Base-by-base conservation (phyloP, 208 protist species). In the Phytomonas sp. region DNA sequence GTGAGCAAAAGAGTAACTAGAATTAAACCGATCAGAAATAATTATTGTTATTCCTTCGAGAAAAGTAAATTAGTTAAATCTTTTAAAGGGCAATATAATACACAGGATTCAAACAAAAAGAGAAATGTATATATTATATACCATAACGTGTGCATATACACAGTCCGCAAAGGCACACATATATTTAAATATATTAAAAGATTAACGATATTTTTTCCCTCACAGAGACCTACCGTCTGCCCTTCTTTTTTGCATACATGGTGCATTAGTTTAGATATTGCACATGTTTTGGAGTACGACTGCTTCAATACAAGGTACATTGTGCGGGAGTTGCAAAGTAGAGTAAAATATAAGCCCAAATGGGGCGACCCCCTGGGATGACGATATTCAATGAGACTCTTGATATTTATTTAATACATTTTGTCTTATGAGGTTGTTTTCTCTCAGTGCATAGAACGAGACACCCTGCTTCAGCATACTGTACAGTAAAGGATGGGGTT, bases 401-500 rank as follows among this genome's bases (percentile, higher is more conserved):
- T 26, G 23, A 46, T 33, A 46, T 67, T 31, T 33, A 33, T 20
- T 33, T 8, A 31, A 60, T 28, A 56, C 7, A 59, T n/a, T 59
- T 63, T 73, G 15, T 66, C 36, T 59, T 63, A 32, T 64, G 29
- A 77, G 73, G 20, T 56, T 56, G 46, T 56, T 56, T 56, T 56
- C 46, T 56, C 46, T 56, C 20, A 56, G 20, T 26, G 46, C 46
- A 56, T 56, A 6, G 30, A 64, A 64, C 23, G 60, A 37, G 28
- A 64, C 31, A 37, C 60, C 28, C 13, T 81, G 66, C 33, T 69
- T 70, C 0, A 75, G 77, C 80, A 93, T 84, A 61, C 73, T 59
- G 33, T 65, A 51, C 40, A 93, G 71, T 26, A 91, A 67, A n/a
- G 84, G 77, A 62, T 88, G 86, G 26, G 88, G 84, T 1, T 66